Evolutionary conservation across 768 basidiomycete genomes (phyloP), one percentile per base, ranked within the genome.

Genomic region (Fibroporia radiculosa): DNA sequence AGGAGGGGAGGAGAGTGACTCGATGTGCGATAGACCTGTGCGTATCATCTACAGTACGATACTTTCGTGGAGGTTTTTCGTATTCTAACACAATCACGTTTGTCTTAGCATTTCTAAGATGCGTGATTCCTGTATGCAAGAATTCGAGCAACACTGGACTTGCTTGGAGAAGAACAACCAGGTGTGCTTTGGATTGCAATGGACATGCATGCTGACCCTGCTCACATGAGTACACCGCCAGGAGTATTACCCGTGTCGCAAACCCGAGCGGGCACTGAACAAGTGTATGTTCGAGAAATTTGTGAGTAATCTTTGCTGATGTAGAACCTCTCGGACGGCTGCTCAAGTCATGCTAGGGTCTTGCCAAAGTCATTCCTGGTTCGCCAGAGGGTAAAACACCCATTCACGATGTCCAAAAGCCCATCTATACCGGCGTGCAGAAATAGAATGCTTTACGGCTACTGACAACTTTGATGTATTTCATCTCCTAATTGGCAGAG

Each of bases 81-180:
- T 20, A 13, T 42, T 5, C 28, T 28, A 27, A 22, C n/a, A 16
- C 6, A n/a, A 22, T 43, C 3, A 39, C 33, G 3, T 24, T 5
- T 40, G 6, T 20, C 12, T 37, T 48, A 99, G 96, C 52, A 89
- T 99, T 42, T 80, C 67, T 45, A 97, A 95, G 73, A 84, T 99
- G 78, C 74, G 91, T 41, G 88, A 93, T 67, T 85, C 88, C 65
- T 99, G 96, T 64, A 59, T 84, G 52, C 66, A 77, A 50, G 81
- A 92, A 59, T 98, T 90, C 55, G 82, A 96, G 51, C 73, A 77
- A 22, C 96, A 99, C 62, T 98, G 93, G 93, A 74, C 82, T 43
- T 99, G 96, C 64, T 65, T 99, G 50, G 96, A 99, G 66, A 67
- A 73, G 58, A 87, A 91, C 65, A 99, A 99, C 71, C 95, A 98